Evolutionary conservation across 805 yeast species (phyloP), one percentile per base, ranked within the genome.

Genomic region (Brettanomyces custersianus): DNA sequence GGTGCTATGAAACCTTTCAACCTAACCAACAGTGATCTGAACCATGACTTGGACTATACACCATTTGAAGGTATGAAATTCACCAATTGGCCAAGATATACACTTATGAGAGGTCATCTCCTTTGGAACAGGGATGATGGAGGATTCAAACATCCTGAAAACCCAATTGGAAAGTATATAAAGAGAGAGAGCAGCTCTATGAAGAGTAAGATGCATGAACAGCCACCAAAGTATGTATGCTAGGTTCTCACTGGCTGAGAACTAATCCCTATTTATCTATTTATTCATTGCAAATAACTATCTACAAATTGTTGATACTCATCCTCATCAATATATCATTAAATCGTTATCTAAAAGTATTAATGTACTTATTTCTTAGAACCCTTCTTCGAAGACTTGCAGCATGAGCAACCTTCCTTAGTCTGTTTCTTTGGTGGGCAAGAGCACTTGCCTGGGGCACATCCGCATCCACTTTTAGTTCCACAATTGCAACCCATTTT

Each of bases 31-130:
- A 46, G 37, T 2, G 50, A 56, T 55, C 38, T 63, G 11, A 57
- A 59, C 38, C 66, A 62, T 40, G 52, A 52, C 21, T 55, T 63
- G 34, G 69, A 63, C 40, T 58, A 63, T 35, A 51, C 66, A 1
- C 66, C 68, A 10, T 63, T 45, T 38, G 67, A 59, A 46, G 64
- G 66, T 5, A 49, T 62, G 59, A 42, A 33, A 11, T 53, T 67
- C 39, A 54, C 57, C 22, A 67, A 67, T 41, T 67, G 72, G 72
- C 72, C 73, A n/a, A 50, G 66, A 31, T 65, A 50, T 36, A 66
- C 71, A 1, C 43, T 66, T 9, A 45, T 63, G 17, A 55, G 67
- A 37, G 71, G 71, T 3, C 23, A 49, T 2, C 41, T 60, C 8
- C 54, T 55, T 5, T 66, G 59, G 49, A 56, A 58, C 30, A 49